Conservation (phyloP, 768 basidiomycete species). For the Boletus barrowsii region DNA sequence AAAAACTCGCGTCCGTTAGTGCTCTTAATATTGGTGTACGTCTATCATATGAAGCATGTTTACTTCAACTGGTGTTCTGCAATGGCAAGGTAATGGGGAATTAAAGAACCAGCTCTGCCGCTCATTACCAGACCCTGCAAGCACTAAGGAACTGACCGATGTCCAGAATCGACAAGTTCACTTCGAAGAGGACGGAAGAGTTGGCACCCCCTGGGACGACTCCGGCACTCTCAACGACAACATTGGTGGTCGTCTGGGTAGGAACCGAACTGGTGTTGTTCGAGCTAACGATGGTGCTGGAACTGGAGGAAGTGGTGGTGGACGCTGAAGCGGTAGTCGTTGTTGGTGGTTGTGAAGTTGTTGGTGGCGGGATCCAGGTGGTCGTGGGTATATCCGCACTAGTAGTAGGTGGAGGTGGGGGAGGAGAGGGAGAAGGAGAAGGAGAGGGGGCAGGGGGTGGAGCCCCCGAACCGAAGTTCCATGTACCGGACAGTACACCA, state of each 20-base stretch:
- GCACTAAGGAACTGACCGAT: constrained; percentile 18
- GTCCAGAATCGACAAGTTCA: constrained; percentile 18
- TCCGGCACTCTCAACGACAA: constrained; percentile 12
- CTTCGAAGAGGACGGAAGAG: constrained; percentile 10
- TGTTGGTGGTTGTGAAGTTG: constrained; percentile 25
- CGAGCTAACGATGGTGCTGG: constrained; percentile 3
- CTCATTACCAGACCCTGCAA: constrained; percentile 8
- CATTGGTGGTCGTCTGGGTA: constrained; percentile 18
- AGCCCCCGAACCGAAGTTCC: constrained; percentile 41
- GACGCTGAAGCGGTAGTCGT: constrained; percentile 18
- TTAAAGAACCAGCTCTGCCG: constrained; percentile 8
- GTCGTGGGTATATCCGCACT: constrained; percentile 17
- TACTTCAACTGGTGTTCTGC: background rate
- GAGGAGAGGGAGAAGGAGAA: constrained; percentile 6
- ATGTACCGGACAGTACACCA: constrained; percentile 60
- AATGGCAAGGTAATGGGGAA: constrained; percentile 1
- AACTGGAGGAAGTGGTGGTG: constrained; percentile 15
- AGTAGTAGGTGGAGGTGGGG: constrained; percentile 17
- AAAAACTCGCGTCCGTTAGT: constrained; percentile 20
- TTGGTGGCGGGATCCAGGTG: constrained; percentile 17
- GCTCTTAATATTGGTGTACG: constrained; percentile 12
- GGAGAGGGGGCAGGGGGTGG: constrained; percentile 26
- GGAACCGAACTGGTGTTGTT: constrained; percentile 23
- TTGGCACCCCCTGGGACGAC: background rate
- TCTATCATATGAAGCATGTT: constrained; percentile 19